Conservation (phyloP, 495 filamentous ascomycete genomes). For the Darksidea phi region DNA sequence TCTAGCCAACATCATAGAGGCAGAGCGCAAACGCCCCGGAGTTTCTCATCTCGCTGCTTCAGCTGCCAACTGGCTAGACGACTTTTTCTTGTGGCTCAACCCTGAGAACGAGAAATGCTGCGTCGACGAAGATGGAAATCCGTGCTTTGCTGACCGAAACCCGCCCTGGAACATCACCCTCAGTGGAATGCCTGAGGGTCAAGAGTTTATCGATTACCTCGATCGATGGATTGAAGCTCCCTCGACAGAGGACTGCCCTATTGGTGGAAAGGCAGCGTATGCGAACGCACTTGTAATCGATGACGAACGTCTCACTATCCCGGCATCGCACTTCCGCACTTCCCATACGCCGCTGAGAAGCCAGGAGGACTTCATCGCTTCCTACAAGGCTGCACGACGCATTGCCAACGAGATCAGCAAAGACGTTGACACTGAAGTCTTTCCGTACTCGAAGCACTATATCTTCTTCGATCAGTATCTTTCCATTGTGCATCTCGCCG, state of each 20-base stretch:
- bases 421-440: conserved; percentile 71
- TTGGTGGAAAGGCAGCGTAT: conserved; percentile 86
- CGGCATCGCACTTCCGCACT: conserved; percentile 87
- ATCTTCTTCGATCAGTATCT: conserved; percentile 99
- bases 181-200: conserved; percentile 84
- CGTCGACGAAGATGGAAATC: conserved; percentile 53
- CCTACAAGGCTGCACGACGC: conserved; percentile 85
- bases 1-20: conserved; percentile 82
- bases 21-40: conserved; percentile 86
- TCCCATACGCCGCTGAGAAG: conserved; percentile 79
- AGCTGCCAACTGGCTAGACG: conserved; percentile 93
- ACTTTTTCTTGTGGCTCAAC: conserved; percentile 94
- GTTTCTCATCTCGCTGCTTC: conserved; percentile 90
- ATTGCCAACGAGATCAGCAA: conserved; percentile 73
- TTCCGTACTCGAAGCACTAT: conserved; percentile 95
- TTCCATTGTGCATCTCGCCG: conserved; percentile 74
- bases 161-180: conserved; percentile 86
- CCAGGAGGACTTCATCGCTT: conserved; percentile 90
- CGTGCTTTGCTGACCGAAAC: conserved; percentile 73
- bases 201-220: conserved; percentile 83
- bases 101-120: conserved; percentile 82
- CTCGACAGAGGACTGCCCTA: conserved; percentile 76
- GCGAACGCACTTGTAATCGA: conserved; percentile 82
- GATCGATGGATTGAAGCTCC: conserved; percentile 77
- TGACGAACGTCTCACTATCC: conserved; percentile 58